These are phyloP conservation scores for Acephala macrosclerotiorum DNA, from an alignment of 2,329 filamentous ascomycete genomes.

Conservation along the genomic window DNA sequence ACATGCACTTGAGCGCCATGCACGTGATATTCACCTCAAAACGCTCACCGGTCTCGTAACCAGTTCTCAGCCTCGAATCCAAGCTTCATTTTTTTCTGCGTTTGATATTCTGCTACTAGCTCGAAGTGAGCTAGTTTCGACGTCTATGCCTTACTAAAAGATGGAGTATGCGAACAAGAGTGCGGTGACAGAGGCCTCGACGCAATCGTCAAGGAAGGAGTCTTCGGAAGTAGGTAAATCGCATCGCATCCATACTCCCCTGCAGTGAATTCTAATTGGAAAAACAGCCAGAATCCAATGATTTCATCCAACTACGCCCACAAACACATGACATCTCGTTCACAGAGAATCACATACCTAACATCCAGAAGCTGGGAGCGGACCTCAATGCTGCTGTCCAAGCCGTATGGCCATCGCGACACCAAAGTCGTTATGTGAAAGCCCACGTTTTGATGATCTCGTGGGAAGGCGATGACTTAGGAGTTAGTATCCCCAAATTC, in stretches of 20 bases:
- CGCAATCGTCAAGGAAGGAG: too few relatives aligned
- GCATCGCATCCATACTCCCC: too few relatives aligned
- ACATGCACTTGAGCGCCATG: neutral
- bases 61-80: too few relatives aligned
- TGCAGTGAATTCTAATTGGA: too few relatives aligned
- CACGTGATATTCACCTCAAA: neutral
- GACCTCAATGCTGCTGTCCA: slow-evolving; percentile 21
- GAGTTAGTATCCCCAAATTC: too few relatives aligned
- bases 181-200: too few relatives aligned
- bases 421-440: slow-evolving; percentile 16
- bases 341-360: slow-evolving; percentile 9
- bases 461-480: slow-evolving; percentile 27
- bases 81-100: too few relatives aligned
- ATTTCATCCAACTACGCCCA: slow-evolving; percentile 14
- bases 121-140: too few relatives aligned
- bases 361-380: slow-evolving; percentile 12
- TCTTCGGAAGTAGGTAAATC: too few relatives aligned
- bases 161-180: too few relatives aligned
- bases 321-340: slow-evolving; percentile 16
- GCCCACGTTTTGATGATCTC: slow-evolving; percentile 24
- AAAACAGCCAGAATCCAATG: neutral
- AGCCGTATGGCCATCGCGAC: slow-evolving; percentile 21
- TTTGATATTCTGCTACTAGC: too few relatives aligned
- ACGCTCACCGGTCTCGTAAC: neutral
- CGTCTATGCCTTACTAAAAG: too few relatives aligned